phyloP scores from a whole-genome alignment of 2,329 filamentous ascomycete genomes.

The Aspergillus quadricinctus region DNA sequence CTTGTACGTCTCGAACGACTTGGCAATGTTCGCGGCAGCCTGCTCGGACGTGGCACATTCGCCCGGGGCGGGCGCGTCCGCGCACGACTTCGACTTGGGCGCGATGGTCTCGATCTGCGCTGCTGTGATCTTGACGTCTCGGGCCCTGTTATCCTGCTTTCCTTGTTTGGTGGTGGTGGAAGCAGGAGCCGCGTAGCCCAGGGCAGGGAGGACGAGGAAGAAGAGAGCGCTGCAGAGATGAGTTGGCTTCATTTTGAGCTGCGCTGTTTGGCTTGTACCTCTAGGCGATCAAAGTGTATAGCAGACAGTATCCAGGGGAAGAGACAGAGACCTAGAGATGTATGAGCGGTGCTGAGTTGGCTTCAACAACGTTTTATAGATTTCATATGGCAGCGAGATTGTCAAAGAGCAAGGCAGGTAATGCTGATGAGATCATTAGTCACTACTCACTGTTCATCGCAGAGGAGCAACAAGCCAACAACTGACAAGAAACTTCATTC shows the following conservation, averaged over 20 bases:
- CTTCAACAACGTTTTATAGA: neutral
- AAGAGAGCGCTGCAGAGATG: slow-evolving; percentile 5
- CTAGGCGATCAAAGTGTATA: neutral
- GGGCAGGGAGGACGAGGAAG: slow-evolving; percentile 14
- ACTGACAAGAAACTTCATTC: neutral
- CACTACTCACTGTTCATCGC: neutral
- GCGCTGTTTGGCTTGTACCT: neutral
- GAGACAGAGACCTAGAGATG: neutral
- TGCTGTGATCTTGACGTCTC: slow-evolving; percentile 18
- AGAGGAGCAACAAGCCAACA: neutral
- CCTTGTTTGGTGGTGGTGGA: neutral
- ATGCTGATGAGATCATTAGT: neutral
- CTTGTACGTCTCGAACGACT: slow-evolving; percentile 55
- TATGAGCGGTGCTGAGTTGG: neutral
- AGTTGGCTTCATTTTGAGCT: slow-evolving; percentile 7
- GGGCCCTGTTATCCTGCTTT: neutral
- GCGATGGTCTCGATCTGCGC: slow-evolving; percentile 45
- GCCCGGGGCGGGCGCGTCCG: slow-evolving; percentile 38
- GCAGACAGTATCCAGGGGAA: neutral
- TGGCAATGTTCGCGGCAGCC: slow-evolving; percentile 55
- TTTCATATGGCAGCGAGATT: neutral
- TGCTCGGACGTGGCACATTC: slow-evolving; percentile 65
- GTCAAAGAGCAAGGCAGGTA: neutral
- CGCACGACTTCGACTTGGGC: slow-evolving; percentile 55
- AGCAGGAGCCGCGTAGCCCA: slow-evolving; percentile 10